Evolutionary conservation across 1,284 basidiomycete genomes (phyloP).

Genomic region (Sanghuangporus weigelae): DNA sequence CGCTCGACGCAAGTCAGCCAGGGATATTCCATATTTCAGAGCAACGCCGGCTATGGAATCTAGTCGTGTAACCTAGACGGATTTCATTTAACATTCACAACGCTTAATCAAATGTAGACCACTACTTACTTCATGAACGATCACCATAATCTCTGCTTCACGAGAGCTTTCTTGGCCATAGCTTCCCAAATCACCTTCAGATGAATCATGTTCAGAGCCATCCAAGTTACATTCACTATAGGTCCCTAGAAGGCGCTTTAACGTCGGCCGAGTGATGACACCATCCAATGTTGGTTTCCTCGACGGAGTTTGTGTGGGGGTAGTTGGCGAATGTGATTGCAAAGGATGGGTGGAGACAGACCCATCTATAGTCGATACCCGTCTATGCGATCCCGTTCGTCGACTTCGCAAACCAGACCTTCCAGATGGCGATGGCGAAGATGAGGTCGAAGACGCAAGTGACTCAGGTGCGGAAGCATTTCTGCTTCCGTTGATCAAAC

Average conservation of each 20-base stretch:
- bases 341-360: slow-evolving; percentile 12
- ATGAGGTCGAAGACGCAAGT: neutral
- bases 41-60: slow-evolving; percentile 85
- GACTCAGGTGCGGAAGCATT: neutral
- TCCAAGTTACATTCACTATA: neutral
- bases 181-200: neutral
- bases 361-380: slow-evolving; percentile 1
- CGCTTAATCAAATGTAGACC: neutral
- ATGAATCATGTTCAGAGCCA: neutral
- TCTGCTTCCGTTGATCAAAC: neutral
- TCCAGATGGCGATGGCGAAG: neutral
- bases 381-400: slow-evolving; percentile 3
- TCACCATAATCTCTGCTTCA: slow-evolving; percentile 12
- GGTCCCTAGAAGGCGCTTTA: slow-evolving; percentile 2
- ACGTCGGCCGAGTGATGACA: slow-evolving; percentile 5
- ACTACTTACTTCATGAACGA: slow-evolving; percentile 14
- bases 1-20: slow-evolving; percentile 75
- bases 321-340: neutral
- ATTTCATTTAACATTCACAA: neutral
- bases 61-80: slow-evolving; percentile 52
- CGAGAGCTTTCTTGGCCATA: neutral
- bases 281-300: neutral
- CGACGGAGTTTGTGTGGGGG: neutral
- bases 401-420: slow-evolving; percentile 10
- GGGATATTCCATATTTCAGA: slow-evolving; percentile 78